These are phyloP conservation scores for Fraxinus floribunda DNA, from an alignment of 305 asterid genomes.

Conservation along the genomic window DNA sequence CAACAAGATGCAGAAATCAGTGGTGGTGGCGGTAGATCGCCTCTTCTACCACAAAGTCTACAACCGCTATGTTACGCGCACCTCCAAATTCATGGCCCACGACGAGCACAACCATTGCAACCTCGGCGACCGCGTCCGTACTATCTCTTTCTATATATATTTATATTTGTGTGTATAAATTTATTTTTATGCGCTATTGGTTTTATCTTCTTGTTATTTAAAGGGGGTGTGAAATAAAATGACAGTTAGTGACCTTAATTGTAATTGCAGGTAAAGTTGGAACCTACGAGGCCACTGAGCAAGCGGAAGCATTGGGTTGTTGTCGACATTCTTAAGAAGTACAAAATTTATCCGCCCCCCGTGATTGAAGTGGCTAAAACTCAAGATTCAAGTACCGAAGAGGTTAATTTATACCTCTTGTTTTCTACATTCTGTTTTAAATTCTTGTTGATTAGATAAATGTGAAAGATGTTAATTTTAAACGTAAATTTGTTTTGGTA, in stretches of 20 bases:
- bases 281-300: conserved; percentile 87
- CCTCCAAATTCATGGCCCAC: conserved; percentile 91
- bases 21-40: conserved; percentile 87
- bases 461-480: neutral
- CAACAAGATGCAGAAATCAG: conserved; percentile 89
- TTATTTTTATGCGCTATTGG: neutral
- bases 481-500: neutral
- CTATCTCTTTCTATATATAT: neutral
- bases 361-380: conserved; percentile 31
- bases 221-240: neutral
- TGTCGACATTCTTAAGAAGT: conserved; percentile 78
- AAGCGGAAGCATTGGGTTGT: conserved; percentile 77
- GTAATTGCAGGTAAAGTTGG: conserved; percentile 70
- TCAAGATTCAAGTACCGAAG: conserved; percentile 19
- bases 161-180: neutral
- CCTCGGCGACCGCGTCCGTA: conserved; percentile 69
- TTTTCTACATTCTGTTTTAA: neutral
- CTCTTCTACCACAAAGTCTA: conserved; percentile 77
- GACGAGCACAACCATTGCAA: conserved; percentile 54
- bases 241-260: neutral
- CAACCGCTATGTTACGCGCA: conserved; percentile 81
- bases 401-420: neutral
- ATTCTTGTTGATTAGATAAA: neutral
- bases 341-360: conserved; percentile 51
- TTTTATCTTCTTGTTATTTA: neutral